These are phyloP conservation scores for Clitocybe nebularis DNA, from an alignment of 1,284 basidiomycete genomes.

Conservation along the genomic window DNA sequence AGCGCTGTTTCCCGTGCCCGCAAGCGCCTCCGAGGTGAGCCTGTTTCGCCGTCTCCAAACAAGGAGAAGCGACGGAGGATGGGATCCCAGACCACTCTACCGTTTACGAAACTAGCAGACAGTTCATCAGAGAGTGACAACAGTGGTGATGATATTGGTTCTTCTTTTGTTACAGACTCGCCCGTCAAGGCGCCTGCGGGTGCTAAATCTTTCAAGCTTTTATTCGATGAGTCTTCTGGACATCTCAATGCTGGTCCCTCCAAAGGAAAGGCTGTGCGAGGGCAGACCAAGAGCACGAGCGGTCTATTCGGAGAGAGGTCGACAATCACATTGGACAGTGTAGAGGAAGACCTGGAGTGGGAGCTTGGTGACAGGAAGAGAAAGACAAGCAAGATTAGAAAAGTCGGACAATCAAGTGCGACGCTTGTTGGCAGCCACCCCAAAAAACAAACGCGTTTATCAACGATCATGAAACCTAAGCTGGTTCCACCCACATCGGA, in stretches of 20 bases:
- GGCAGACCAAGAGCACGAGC: conserved; percentile 10
- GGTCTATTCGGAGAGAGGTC: conserved; percentile 15
- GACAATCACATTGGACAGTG: not conserved
- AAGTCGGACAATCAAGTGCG: too few species aligned
- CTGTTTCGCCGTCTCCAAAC: conserved; percentile 74
- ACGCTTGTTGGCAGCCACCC: too few species aligned
- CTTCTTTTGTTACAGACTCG: conserved; percentile 61
- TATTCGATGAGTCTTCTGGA: conserved; percentile 57
- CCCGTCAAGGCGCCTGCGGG: conserved; percentile 58
- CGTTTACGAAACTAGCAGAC: conserved; percentile 21
- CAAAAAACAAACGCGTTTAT: too few species aligned
- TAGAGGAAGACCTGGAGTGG: conserved; percentile 12
- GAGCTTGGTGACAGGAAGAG: conserved; percentile 2
- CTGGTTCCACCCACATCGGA: too few species aligned
- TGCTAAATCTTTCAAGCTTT: conserved; percentile 55
- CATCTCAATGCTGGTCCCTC: conserved; percentile 10
- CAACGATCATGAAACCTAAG: too few species aligned
- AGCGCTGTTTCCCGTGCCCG: conserved; percentile 62
- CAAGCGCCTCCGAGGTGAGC: conserved; percentile 75
- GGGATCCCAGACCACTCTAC: conserved; percentile 27
- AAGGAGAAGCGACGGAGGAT: conserved; percentile 67
- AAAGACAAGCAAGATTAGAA: too few species aligned
- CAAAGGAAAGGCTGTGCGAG: conserved; percentile 10
- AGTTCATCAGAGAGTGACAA: conserved; percentile 27
- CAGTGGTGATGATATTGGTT: conserved; percentile 37